Percentiles rank a stretch among this genome's conserved stretches.
Conservation (phyloP, 257 asterid species). For the Scutellaria minor region DNA sequence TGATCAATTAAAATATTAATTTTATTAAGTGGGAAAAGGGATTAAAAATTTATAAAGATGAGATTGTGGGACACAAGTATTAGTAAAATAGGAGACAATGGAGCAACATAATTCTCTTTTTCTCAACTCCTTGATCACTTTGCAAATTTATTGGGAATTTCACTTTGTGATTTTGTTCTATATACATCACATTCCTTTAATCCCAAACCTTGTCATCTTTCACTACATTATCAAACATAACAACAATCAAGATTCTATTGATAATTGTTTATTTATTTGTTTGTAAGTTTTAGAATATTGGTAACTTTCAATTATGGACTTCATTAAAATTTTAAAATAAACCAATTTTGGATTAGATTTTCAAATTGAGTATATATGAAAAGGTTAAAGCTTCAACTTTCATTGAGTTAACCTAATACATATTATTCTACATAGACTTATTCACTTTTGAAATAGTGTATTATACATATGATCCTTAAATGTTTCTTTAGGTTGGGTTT, state of each 20-base stretch:
- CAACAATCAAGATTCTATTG: conserved; percentile 10
- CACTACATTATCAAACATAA: not conserved
- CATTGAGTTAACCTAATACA: too few relatives aligned
- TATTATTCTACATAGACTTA: too few relatives aligned
- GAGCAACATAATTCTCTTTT: conserved; percentile 39
- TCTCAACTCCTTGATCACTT: conserved; percentile 34
- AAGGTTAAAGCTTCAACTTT: too few relatives aligned
- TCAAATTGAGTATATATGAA: too few relatives aligned
- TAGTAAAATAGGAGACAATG: conserved; percentile 41
- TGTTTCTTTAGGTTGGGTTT: too few relatives aligned
- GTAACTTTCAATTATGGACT: too few relatives aligned
- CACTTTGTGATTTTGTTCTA: conserved; percentile 36
- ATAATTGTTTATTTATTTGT: not conserved
- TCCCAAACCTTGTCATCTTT: conserved; percentile 27
- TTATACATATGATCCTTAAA: too few relatives aligned
- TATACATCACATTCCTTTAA: not conserved
- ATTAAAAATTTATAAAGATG: conserved; percentile 11
- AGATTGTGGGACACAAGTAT: conserved; percentile 37
- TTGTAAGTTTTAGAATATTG: not conserved
- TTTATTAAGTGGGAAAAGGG: conserved; percentile 27
- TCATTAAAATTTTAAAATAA: too few relatives aligned
- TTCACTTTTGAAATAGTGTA: too few relatives aligned
- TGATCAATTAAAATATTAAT: conserved; percentile 27
- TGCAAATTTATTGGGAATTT: conserved; percentile 37
- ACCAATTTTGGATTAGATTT: too few relatives aligned